These are phyloP conservation scores for Sporisorium reilianum DNA, from an alignment of 1,284 basidiomycete species.

Conservation along the genomic window DNA sequence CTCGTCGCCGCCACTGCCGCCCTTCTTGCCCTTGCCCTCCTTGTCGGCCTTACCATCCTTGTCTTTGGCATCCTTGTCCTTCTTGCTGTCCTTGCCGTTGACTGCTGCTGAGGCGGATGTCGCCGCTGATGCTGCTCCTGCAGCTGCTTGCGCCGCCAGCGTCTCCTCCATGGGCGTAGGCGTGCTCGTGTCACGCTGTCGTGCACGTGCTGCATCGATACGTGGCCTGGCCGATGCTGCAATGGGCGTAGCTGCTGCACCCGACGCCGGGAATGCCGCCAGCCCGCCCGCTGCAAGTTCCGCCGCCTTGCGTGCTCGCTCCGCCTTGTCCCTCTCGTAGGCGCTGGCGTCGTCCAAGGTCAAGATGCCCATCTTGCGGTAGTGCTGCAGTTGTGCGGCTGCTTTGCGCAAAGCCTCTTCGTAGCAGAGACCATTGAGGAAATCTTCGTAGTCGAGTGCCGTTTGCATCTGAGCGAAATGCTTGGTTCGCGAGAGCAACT, in stretches of 20 bases:
- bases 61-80: conserved; percentile 28
- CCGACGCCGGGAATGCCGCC: conserved; percentile 57
- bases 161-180: conserved; percentile 45
- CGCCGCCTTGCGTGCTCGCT: conserved; percentile 58
- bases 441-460: conserved; percentile 88
- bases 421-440: conserved; percentile 84
- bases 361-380: conserved; percentile 64
- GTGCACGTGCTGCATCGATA: conserved; percentile 43
- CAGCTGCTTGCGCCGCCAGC: conserved; percentile 5
- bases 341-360: conserved; percentile 61
- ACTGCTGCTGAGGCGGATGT: conserved; percentile 1
- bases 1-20: conserved; percentile 37
- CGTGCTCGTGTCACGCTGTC: conserved; percentile 57
- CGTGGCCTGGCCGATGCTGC: conserved; percentile 34
- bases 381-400: conserved; percentile 65
- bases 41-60: conserved; percentile 18
- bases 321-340: conserved; percentile 65
- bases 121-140: conserved; percentile 13
- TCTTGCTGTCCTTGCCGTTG: conserved; percentile 12
- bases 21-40: conserved; percentile 28
- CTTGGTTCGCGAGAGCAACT: conserved; percentile 87
- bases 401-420: conserved; percentile 65
- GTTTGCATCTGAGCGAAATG: conserved; percentile 94
- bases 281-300: conserved; percentile 63
- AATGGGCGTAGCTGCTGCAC: conserved; percentile 43